These are phyloP conservation scores for Chlorella sorokiniana DNA, from an alignment of 139 green algal genomes.

Conservation along the genomic window DNA sequence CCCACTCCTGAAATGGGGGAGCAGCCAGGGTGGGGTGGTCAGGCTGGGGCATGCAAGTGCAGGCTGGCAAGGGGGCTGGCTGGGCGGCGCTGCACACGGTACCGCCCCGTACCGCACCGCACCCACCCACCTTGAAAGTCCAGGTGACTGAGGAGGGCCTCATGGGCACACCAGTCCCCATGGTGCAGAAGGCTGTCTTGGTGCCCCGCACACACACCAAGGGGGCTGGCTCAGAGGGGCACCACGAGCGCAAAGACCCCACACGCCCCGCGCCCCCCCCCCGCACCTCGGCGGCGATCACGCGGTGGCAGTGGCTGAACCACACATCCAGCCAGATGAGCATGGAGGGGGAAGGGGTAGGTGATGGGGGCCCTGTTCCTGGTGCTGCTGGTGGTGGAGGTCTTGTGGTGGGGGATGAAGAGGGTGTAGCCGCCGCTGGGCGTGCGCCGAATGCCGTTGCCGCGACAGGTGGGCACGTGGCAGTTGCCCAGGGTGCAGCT, in stretches of 20 bases:
- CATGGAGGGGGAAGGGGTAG: neutral
- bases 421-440: neutral
- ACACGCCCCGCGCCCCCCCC: neutral
- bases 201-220: neutral
- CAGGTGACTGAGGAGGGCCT: neutral
- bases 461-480: neutral
- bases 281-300: neutral
- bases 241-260: neutral
- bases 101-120: neutral
- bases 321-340: constrained; percentile 7
- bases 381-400: neutral
- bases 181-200: neutral
- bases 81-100: too few species aligned
- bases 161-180: neutral
- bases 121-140: neutral
- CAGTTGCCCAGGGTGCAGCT: neutral
- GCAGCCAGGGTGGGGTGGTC: too few species aligned
- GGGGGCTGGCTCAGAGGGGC: too few species aligned
- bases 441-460: neutral
- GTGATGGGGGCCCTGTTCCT: neutral
- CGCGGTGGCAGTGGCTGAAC: neutral
- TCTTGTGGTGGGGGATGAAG: neutral
- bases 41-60: too few species aligned
- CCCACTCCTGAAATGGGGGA: neutral
- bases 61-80: neutral